Percentiles rank a stretch among this genome's conserved stretches.
Conservation (phyloP, 148 eudicot genomes). For the Vaccinium myrtillus region DNA sequence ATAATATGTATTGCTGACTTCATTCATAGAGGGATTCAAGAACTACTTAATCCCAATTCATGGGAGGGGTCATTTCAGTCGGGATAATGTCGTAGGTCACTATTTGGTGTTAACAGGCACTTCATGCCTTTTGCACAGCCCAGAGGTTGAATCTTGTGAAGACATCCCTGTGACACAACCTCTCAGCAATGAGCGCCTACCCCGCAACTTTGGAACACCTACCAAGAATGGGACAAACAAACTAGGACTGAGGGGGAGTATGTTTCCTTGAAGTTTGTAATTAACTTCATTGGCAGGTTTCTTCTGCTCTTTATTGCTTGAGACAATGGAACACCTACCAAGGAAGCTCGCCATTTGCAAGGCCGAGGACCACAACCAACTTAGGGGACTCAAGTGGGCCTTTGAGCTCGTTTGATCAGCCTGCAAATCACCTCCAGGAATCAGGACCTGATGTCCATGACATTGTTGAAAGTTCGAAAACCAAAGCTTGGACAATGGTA, state of each 20-base stretch:
- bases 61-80: no score
- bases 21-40: no score
- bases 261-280: neutral
- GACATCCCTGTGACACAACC: no score
- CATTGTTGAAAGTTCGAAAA: conserved; percentile 75
- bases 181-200: no score
- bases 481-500: conserved; percentile 77
- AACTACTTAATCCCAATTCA: no score
- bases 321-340: conserved; percentile 82
- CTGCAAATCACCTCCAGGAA: conserved; percentile 50
- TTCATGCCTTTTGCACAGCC: no score
- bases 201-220: no score
- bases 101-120: no score
- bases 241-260: neutral
- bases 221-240: neutral
- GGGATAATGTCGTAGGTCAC: no score
- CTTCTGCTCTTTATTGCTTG: conserved; percentile 68
- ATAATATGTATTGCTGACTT: no score
- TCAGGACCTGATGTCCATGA: conserved; percentile 55
- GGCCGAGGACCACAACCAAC: conserved; percentile 27
- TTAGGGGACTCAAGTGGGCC: conserved; percentile 22
- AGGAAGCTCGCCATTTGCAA: conserved; percentile 45
- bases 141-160: no score
- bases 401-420: conserved; percentile 37
- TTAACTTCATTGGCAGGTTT: conserved; percentile 56